phyloP scores from a whole-genome alignment of 192 early-diverging fungal genomes.

The Allomyces javanicus region DNA sequence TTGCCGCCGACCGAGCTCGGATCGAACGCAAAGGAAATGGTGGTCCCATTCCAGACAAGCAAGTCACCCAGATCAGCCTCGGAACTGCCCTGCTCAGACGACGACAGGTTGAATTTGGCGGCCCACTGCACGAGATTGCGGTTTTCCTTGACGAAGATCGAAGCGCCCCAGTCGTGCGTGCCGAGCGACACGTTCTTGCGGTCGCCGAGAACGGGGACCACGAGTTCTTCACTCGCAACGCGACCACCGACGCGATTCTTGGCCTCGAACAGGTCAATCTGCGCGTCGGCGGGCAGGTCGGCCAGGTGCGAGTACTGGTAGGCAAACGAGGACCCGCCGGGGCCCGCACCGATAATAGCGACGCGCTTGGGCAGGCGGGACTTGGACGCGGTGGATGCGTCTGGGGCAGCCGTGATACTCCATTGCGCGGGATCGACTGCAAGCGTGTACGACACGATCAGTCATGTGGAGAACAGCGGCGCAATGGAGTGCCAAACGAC shows the following conservation, averaged over 20 bases:
- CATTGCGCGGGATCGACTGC: no score
- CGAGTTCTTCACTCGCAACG: background rate
- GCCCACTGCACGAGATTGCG: background rate
- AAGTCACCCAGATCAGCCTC: no score
- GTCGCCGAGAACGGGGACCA: background rate
- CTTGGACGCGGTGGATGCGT: no score
- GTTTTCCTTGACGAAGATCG: background rate
- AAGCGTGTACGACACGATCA: no score
- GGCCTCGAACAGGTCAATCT: background rate
- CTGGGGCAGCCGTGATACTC: no score
- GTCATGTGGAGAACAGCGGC: no score
- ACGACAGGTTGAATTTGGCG: background rate
- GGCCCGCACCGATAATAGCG: background rate
- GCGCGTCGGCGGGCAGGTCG: background rate
- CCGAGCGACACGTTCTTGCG: background rate
- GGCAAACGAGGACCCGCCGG: background rate
- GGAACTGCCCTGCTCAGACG: no score
- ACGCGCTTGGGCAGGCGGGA: background rate
- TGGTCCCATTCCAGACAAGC: no score
- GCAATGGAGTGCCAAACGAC: no score
- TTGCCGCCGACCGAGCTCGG: no score
- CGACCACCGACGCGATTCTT: background rate
- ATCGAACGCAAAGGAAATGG: no score
- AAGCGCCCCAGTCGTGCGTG: background rate
- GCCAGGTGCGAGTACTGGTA: background rate